Evolutionary conservation across 202 grass and related monocot species (phyloP), one percentile per base, ranked within the genome.

Genomic region (Alloteropsis angusta): DNA sequence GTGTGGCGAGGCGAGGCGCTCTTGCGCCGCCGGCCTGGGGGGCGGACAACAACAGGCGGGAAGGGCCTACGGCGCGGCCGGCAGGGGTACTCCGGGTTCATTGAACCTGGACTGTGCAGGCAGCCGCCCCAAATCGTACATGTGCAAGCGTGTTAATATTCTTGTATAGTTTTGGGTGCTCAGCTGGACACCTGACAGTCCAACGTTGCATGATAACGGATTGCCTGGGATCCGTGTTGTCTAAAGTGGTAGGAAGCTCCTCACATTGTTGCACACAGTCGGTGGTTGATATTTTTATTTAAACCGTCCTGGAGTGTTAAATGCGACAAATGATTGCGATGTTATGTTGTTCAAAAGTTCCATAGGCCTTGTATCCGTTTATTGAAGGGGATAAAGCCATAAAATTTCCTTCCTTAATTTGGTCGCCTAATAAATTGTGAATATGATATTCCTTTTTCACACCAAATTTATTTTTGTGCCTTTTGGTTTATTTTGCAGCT

Each of bases 401-500:
- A n/a, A 45, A 14, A 12, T 12, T 45, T 45, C 12, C 43, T 45
- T 45, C 2, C 48, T n/a, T 50, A n/a, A 50, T 49, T 49, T 49
- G 16, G 47, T 18, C 17, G 2, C 6, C 48, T n/a, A n/a, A 50
- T 50, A 50, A n/a, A 7, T 50, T 18, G 48, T 50, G 48, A 6
- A 50, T 50, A n/a, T 18, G 16, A n/a, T 50, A n/a, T 30, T 30
- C 28, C 28, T 30, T 50, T n/a, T 50, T 50, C 48, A n/a, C 17
- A 50, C 7, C 17, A 38, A 67, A 9, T 26, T 75, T 76, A 54
- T 78, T 73, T 36, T 76, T 35, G 61, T 64, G 18, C 62, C 60
- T 68, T 43, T 18, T 53, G 26, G 37, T 78, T 54, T 64, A 34
- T 75, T 79, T 48, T 74, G 5, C 53, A 74, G 72, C 60, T 88